Evolutionary conservation across 1,139 yeast species (phyloP).

Genomic region (Zygosaccharomyces sapae): DNA sequence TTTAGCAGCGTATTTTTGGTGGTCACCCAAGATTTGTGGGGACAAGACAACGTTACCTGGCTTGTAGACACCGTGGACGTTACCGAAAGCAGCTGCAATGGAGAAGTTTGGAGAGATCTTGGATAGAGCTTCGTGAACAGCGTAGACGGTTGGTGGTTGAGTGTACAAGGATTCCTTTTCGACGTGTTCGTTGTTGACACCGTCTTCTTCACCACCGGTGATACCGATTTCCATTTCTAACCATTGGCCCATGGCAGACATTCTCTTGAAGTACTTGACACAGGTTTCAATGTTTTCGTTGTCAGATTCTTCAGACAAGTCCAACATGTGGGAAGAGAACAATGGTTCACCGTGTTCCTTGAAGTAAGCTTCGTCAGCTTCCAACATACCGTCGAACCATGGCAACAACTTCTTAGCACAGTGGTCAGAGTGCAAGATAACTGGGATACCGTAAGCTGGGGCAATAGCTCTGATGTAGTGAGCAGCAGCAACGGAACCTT

Average conservation of each 20-base stretch:
- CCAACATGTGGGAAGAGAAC: constrained; percentile 99
- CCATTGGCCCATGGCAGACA: constrained; percentile 94
- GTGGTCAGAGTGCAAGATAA: constrained; percentile 95
- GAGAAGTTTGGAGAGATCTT: constrained; percentile 97
- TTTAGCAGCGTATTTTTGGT: constrained; percentile 79
- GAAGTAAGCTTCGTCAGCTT: constrained; percentile 91
- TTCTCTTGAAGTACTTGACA: constrained; percentile 91
- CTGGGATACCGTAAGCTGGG: constrained; percentile 95
- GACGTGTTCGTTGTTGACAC: constrained; percentile 97
- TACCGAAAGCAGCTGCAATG: constrained; percentile 99
- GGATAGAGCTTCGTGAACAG: constrained; percentile 82
- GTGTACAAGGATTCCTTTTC: constrained; percentile 87
- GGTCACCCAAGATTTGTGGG: constrained; percentile 93
- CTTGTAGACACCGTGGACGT: constrained; percentile 99
- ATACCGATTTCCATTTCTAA: constrained; percentile 99
- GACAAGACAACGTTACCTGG: constrained; percentile 95
- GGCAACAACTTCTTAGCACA: constrained; percentile 97
- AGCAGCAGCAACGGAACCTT: constrained; percentile 97
- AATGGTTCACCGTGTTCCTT: constrained; percentile 85
- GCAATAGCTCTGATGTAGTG: constrained; percentile 96
- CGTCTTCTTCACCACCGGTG: constrained; percentile 99
- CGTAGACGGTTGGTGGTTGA: constrained; percentile 89
- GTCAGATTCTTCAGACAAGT: constrained; percentile 93
- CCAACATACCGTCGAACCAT: constrained; percentile 98
- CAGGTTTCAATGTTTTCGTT: constrained; percentile 93